Base-by-base conservation (phyloP, 129 eudicot genomes). In the Chrysanthemum makinoi region DNA sequence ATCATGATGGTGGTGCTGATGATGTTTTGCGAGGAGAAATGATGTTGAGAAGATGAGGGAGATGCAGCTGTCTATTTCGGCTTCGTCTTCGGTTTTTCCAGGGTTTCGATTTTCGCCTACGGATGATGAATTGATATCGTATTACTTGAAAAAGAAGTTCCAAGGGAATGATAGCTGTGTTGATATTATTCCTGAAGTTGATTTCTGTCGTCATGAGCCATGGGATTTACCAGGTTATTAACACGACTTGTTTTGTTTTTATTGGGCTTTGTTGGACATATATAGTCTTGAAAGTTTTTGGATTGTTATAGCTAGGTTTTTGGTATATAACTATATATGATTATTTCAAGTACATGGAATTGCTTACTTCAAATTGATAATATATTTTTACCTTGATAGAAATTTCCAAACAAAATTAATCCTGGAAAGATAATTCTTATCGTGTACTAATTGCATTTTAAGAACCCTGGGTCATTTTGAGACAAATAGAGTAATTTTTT, bases 221-320 rank as follows among this genome's bases (percentile, higher is more conserved):
- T 93, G 98, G 98, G 98, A 93, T 70, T 77, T 93, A 65, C 98
- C 98, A 75, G 96, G 96, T 93, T 44, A 47, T 28, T 56, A 26
- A 6, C 64, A 50, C 15, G 7, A 30, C 50, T 1, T 49, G 56
- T 10, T 18, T 28, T 35, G 56, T 51, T 39, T 3, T 33, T 15
- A 24, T 30, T 72, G 15, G 11, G 26, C 61, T 26, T 58, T 49
- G 59, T 4, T 62, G 33, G 33, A n/a, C 18, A 14, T 26, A 26
- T 26, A 26, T 16, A 52, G 5, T 52, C 14, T 52, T 14, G 6
- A 4, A 12, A 52, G 18, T 12, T 6, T 5, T 14, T 12, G 8
- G 15, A 5, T 62, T 62, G 5, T 62, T 10, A 33, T 26, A 62
- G 2, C 7, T 62, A 13, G 6, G 50, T 16, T 52, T 0, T 39